A percentile compares a stretch with the other conserved stretches of the same genome.
Evolutionary conservation across 495 filamentous ascomycete species (phyloP).

Genomic region (Penicillium bialowiezense): DNA sequence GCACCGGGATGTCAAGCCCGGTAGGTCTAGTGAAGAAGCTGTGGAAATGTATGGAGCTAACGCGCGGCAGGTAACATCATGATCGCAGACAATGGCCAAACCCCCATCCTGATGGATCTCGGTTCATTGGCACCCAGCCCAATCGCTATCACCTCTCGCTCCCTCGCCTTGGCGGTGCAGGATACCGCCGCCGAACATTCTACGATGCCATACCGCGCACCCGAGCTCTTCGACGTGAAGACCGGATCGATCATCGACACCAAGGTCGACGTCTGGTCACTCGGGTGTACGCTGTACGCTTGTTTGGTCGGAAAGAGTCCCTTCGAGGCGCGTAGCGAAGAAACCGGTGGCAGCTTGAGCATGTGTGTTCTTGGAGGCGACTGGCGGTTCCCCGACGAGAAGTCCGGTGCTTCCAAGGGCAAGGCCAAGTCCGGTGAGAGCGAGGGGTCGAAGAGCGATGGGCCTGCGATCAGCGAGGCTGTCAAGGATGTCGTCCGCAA

Average conservation of each 20-base stretch:
- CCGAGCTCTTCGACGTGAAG: constrained; percentile 97
- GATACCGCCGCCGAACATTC: constrained; percentile 93
- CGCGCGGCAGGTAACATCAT: constrained; percentile 77
- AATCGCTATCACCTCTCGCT: constrained; percentile 88
- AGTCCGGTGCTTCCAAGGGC: constrained; percentile 53
- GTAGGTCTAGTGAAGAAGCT: constrained; percentile 37
- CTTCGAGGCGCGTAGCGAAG: constrained; percentile 91
- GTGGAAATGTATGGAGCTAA: constrained; percentile 8
- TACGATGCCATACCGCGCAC: constrained; percentile 97
- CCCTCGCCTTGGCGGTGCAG: constrained; percentile 85
- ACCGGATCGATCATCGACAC: constrained; percentile 90
- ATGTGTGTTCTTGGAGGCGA: constrained; percentile 89
- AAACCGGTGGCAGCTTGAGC: constrained; percentile 89
- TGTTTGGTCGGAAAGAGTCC: constrained; percentile 94
- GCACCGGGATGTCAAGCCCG: constrained; percentile 96
- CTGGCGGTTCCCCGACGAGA: constrained; percentile 90
- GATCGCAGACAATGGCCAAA: constrained; percentile 82
- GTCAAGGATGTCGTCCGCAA: constrained; percentile 83
- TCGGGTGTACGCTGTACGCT: constrained; percentile 94
- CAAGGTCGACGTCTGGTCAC: constrained; percentile 96
- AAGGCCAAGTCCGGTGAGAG: constrained; percentile 44
- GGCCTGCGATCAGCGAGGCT: constrained; percentile 59
- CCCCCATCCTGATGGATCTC: constrained; percentile 97
- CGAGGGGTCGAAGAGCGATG: constrained; percentile 26
- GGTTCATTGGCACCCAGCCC: constrained; percentile 88